Percentiles rank a stretch among this genome's conserved stretches.
Conservation (phyloP, 2,329 filamentous ascomycete species). For the Colletotrichum falcatum region DNA sequence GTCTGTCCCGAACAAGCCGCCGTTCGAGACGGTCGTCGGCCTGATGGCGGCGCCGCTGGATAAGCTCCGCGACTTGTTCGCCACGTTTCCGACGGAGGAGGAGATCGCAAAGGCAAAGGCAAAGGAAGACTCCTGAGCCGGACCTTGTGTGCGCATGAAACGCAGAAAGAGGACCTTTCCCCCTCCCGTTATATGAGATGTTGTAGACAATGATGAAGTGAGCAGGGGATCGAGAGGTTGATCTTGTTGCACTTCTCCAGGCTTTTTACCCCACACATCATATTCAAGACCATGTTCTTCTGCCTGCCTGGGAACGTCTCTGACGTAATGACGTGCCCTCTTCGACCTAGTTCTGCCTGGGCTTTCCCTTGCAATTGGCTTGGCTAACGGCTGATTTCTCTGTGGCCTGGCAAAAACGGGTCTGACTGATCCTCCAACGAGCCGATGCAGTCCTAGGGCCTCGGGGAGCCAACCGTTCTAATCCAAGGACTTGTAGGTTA, state of each 20-base stretch:
- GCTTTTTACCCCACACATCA: constrained; percentile 29
- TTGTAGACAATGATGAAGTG: neutral
- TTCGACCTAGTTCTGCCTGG: neutral
- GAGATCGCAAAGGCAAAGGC: neutral
- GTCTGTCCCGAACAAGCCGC: constrained; percentile 61
- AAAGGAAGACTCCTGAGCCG: neutral
- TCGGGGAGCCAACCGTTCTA: neutral
- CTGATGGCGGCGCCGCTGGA: constrained; percentile 69
- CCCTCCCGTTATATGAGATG: neutral
- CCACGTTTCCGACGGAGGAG: constrained; percentile 59
- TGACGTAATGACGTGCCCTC: neutral
- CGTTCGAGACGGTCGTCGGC: constrained; percentile 66
- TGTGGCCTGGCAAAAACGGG: neutral
- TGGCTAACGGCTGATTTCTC: neutral
- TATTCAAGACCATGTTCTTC: neutral
- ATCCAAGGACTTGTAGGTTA: neutral
- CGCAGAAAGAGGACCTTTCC: neutral
- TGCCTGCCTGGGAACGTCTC: neutral
- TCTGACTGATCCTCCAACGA: neutral
- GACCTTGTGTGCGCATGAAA: neutral
- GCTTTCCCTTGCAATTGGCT: neutral
- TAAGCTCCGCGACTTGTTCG: constrained; percentile 65
- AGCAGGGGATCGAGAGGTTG: neutral
- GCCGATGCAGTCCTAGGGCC: neutral
- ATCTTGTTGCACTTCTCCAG: constrained; percentile 17